Base-by-base conservation (phyloP, 805 yeast genomes). In the Yueomyces sinensis region DNA sequence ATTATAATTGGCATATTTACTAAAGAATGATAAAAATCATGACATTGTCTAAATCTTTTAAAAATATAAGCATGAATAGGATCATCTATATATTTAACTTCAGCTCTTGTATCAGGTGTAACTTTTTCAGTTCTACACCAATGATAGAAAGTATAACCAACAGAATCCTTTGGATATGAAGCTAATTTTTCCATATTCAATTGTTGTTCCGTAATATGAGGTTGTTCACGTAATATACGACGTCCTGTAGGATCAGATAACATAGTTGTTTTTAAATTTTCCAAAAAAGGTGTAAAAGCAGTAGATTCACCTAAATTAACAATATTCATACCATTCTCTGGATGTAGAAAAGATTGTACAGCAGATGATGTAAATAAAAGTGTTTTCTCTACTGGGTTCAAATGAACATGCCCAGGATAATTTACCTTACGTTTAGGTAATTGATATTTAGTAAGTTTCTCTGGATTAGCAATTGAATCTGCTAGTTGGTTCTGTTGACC, bases 41-140 rank as follows among this genome's bases (percentile, higher is more conserved):
- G 98, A 52, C 95, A 87, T 54, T 91, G 97, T 35, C 98, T 71
- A 54, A 89, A 91, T 46, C 98, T 64, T 54, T 84, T 93, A 64
- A 76, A 84, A n/a, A 89, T 79, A 51, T 79, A 91, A 1, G 95
- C 95, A 44, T 83, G 70, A 48, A 84, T 93, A 30, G 82, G 87
- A 51, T 91, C 86, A 42, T 82, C 87, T 30, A 91, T 83, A 57
- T 73, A 91, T 40, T 73, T 74, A 9, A 91, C 97, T 1, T 84
- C 79, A 3, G 79, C 86, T 46, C 98, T 67, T 0, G 95, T 87
- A 52, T 91, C 98, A 2, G 96, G 95, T 3, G 91, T 76, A 1
- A 83, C 94, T 1, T 89, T 86, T 56, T 91, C 96, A 31, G 73
- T 66, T 36, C 77, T 78, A 14, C 86, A 65, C 95, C 95, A 86